These are phyloP conservation scores for Trichoderma semiorbis DNA, from an alignment of 2,329 filamentous ascomycete species.

Conservation along the genomic window DNA sequence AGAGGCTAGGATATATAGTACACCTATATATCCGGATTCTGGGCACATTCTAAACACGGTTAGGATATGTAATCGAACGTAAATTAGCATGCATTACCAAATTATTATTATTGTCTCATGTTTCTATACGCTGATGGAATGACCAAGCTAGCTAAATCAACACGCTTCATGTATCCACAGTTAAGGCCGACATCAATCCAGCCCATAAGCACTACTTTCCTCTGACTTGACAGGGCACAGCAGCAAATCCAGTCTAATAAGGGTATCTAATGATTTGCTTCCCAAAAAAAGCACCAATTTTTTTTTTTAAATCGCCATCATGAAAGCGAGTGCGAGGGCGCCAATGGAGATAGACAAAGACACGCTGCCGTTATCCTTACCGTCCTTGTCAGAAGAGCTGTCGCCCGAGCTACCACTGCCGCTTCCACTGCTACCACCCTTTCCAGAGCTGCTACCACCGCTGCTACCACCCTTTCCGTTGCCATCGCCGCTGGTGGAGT, in stretches of 20 bases:
- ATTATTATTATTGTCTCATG: background rate
- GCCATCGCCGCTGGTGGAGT: background rate
- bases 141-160: background rate
- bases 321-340: background rate
- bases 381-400: background rate
- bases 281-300: background rate
- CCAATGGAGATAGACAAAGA: background rate
- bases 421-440: background rate
- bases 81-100: background rate
- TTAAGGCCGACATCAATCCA: background rate
- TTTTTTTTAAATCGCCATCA: constrained; percentile 5
- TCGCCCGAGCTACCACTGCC: background rate
- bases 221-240: background rate
- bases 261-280: background rate
- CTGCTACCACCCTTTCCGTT: background rate
- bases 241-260: background rate
- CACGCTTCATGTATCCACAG: background rate
- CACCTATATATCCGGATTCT: no score
- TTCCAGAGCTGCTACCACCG: background rate
- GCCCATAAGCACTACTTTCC: background rate
- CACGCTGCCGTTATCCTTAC: background rate
- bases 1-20: background rate
- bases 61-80: background rate
- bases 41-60: background rate
- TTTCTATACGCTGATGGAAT: background rate